Conservation (phyloP, 805 yeast species). For the Sugiyamaella marilandica region DNA sequence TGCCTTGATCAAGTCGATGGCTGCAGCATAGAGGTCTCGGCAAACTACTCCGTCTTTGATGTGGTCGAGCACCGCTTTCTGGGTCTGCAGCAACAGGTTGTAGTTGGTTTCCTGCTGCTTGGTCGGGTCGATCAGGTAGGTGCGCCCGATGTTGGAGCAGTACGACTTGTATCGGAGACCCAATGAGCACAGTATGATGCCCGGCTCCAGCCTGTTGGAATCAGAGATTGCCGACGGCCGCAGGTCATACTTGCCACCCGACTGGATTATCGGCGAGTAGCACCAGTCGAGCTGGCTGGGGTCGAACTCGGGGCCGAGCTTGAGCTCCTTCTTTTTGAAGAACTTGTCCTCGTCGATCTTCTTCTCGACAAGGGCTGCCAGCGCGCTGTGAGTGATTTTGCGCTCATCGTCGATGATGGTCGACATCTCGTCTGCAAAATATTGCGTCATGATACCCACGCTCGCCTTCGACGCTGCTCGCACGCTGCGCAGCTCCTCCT, state of each 20-base stretch:
- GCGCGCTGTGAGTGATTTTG: constrained; percentile 63
- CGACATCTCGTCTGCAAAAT: constrained; percentile 83
- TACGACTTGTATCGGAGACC: constrained; percentile 86
- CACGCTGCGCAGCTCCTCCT: constrained; percentile 61
- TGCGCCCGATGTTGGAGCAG: constrained; percentile 82
- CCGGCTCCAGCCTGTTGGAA: constrained; percentile 58
- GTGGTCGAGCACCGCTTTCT: constrained; percentile 54
- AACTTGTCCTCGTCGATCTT: constrained; percentile 77
- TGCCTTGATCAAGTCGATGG: constrained; percentile 53
- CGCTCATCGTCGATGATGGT: constrained; percentile 80
- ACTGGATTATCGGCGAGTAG: constrained; percentile 83
- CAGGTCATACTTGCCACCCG: constrained; percentile 80
- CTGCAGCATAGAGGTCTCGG: constrained; percentile 61
- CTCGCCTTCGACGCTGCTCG: constrained; percentile 73
- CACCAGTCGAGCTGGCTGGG: constrained; percentile 84
- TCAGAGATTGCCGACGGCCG: constrained; percentile 78
- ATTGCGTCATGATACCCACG: constrained; percentile 65
- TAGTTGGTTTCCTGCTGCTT: constrained; percentile 73
- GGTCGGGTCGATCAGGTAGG: constrained; percentile 86
- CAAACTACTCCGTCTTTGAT: constrained; percentile 66
- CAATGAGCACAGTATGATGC: constrained; percentile 76
- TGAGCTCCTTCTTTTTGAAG: constrained; percentile 52
- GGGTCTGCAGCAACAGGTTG: constrained; percentile 67
- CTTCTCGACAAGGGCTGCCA: constrained; percentile 72
- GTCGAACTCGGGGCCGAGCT: constrained; percentile 65